These are phyloP conservation scores for Magnolia sinica DNA, from an alignment of 164 flowering plant species.

Conservation along the genomic window DNA sequence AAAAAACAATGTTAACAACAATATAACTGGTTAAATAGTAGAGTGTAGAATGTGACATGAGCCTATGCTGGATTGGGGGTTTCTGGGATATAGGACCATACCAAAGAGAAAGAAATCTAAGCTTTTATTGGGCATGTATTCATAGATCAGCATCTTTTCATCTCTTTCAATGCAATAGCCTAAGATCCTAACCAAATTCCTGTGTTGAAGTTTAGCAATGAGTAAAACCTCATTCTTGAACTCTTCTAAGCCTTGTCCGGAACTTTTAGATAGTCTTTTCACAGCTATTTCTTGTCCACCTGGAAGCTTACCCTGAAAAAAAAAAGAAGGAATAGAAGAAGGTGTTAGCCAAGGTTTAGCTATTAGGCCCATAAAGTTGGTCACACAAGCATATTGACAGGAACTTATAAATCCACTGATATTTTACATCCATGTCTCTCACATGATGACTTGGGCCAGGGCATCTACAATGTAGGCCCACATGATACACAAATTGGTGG, in stretches of 20 bases:
- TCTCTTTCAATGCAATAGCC: conserved; percentile 7
- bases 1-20: too few species aligned
- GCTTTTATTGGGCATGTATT: conserved; percentile 29
- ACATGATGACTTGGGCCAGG: too few species aligned
- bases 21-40: not conserved
- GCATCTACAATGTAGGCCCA: too few species aligned
- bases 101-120: conserved; percentile 8
- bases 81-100: not conserved
- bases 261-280: conserved; percentile 10
- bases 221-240: conserved; percentile 34
- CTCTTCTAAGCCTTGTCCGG: conserved; percentile 31
- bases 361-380: too few species aligned
- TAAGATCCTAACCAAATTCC: conserved; percentile 12
- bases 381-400: too few species aligned
- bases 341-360: too few species aligned
- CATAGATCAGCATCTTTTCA: conserved; percentile 12
- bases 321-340: too few species aligned
- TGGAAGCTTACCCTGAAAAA: conserved; percentile 7
- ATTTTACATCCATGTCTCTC: too few species aligned
- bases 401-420: too few species aligned
- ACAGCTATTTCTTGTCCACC: conserved; percentile 13
- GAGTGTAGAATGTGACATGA: too few species aligned
- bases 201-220: conserved; percentile 15
- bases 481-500: not conserved
- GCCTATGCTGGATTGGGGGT: not conserved